Evolutionary conservation across 441 rosid species (phyloP).

Genomic region (Jatropha podagrica): DNA sequence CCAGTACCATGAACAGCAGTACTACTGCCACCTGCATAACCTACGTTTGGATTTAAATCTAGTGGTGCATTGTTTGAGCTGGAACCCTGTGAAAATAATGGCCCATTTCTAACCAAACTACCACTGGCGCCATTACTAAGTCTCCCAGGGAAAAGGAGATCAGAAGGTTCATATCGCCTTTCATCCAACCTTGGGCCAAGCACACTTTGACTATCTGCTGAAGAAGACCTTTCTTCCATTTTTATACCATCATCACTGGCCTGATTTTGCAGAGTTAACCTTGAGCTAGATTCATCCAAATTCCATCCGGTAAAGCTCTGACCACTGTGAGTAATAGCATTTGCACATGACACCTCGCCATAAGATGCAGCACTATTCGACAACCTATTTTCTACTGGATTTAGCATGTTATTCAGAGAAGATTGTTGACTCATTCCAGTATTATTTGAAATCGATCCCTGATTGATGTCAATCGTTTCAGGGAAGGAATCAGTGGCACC

Average conservation of each 20-base stretch:
- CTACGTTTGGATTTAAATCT: slow-evolving; percentile 38
- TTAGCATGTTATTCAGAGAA: slow-evolving; percentile 39
- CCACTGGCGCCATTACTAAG: slow-evolving; percentile 31
- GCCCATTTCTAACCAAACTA: slow-evolving; percentile 44
- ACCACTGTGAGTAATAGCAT: slow-evolving; percentile 36
- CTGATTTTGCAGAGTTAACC: slow-evolving; percentile 44
- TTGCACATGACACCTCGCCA: slow-evolving; percentile 37
- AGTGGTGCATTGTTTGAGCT: slow-evolving; percentile 43
- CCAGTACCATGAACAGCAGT: slow-evolving; percentile 36
- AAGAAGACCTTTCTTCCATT: slow-evolving; percentile 46
- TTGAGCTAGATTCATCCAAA: slow-evolving; percentile 65
- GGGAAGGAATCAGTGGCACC: slow-evolving; percentile 46
- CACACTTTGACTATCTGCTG: slow-evolving; percentile 33
- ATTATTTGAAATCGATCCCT: slow-evolving; percentile 41
- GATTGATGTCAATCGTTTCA: slow-evolving; percentile 49
- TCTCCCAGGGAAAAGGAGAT: slow-evolving; percentile 39
- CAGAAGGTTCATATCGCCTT: slow-evolving; percentile 42
- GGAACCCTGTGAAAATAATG: slow-evolving; percentile 46
- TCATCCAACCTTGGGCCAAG: slow-evolving; percentile 49
- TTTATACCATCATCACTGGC: slow-evolving; percentile 43
- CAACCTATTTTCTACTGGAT: slow-evolving; percentile 45
- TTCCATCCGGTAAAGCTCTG: slow-evolving; percentile 54
- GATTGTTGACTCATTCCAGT: slow-evolving; percentile 39
- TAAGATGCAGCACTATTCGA: slow-evolving; percentile 44
- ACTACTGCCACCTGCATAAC: slow-evolving; percentile 39